phyloP scores from a whole-genome alignment of 2,329 filamentous ascomycete species.

The Eutypa lata region DNA sequence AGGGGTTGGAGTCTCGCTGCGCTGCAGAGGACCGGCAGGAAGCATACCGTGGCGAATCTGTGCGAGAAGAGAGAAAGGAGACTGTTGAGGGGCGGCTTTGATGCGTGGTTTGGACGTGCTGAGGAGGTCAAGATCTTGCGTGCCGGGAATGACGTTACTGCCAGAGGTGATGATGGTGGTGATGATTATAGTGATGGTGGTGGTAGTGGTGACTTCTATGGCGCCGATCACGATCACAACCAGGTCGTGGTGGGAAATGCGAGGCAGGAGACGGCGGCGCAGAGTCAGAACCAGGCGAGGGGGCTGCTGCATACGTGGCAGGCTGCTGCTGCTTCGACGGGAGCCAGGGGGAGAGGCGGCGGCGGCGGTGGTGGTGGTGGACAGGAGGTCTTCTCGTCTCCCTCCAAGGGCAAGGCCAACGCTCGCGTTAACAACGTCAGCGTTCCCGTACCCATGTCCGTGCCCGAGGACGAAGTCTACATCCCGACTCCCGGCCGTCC shows the following conservation, averaged over 20 bases:
- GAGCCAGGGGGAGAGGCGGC: too few species aligned
- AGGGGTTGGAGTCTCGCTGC: slow-evolving; percentile 29
- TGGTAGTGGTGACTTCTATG: background rate
- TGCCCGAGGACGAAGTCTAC: slow-evolving; percentile 13
- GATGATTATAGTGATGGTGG: background rate
- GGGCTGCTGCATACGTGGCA: too few species aligned
- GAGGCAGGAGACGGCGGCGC: too few species aligned
- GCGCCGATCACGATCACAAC: too few species aligned
- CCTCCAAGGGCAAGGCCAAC: too few species aligned
- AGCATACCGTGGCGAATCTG: slow-evolving; percentile 25
- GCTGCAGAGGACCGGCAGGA: slow-evolving; percentile 25
- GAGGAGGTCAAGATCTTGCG: too few species aligned
- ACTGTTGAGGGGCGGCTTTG: slow-evolving; percentile 24
- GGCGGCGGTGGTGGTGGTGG: too few species aligned
- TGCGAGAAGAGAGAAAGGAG: slow-evolving; percentile 28
- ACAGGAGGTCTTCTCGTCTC: too few species aligned
- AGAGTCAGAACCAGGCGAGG: too few species aligned
- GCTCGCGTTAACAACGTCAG: background rate
- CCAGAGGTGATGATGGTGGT: slow-evolving; percentile 18
- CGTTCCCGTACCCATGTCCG: background rate
- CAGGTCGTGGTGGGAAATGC: too few species aligned
- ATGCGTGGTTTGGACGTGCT: slow-evolving; percentile 25
- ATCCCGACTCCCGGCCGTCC: slow-evolving; percentile 30
- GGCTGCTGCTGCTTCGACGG: too few species aligned
- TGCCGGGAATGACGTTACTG: slow-evolving; percentile 22